Evolutionary conservation across 2,329 filamentous ascomycete species (phyloP), one percentile per base, ranked within the genome.

Genomic region (Dendrostoma leiphaemia): DNA sequence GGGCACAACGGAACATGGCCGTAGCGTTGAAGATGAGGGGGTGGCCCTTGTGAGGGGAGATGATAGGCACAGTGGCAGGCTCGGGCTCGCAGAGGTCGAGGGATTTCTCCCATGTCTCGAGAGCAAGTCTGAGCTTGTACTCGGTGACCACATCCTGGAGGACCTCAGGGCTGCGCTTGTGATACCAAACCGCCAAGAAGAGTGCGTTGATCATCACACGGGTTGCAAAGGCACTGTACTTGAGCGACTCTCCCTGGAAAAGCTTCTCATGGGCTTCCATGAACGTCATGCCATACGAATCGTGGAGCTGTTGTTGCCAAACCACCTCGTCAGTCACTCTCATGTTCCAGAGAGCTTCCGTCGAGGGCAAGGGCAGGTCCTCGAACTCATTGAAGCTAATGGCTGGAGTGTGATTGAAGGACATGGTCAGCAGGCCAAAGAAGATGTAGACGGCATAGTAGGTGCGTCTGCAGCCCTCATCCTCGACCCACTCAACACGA

Each of bases 401-500:
- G 29, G 92, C 93, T 12, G 94, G 94, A 1, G 93, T 97, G 73
- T 97, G 94, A 69, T 97, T 97, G 81, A 95, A 99, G 0, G 93
- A 95, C 71, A 99, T 73, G 1, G 94, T 97, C 63, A 97, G 75
- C 65, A 97, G 81, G 53, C 94, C 94, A 67, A 97, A 97, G 82
- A 97, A 97, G 71, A 97, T 96, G 77, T 97, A 99, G 57, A 97
- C 94, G 1, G 94, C 93, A 65, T 96, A 99, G 75, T 97, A 99
- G 1, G 94, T 97, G 58, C 94, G 90, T 56, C 93, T 86, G 71
- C 94, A 97, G 48, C 93, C 91, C 73, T 99, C 94, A 66, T 99
- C 94, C 65, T 96, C 91, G 41, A 97, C 86, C 94, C 94, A 99
- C 68, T 97, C 91, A 15, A 88, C 82, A 54, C 92, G 90, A 35